Conservation (phyloP, 768 basidiomycete species). For the Clathrus columnatus region DNA sequence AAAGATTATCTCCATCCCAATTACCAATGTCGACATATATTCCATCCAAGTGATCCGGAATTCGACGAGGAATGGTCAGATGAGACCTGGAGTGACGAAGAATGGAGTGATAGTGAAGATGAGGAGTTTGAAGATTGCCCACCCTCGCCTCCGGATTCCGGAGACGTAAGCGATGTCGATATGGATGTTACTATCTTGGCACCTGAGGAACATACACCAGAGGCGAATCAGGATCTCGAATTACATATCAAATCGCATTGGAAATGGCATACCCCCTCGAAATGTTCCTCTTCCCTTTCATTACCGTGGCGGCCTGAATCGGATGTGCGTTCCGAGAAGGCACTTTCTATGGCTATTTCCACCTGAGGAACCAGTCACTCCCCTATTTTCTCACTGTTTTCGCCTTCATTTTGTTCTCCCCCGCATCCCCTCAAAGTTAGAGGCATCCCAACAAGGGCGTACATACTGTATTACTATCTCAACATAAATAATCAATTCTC, state of each 20-base stretch:
- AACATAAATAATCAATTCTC: neutral
- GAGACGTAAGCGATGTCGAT: neutral
- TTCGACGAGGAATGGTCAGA: constrained; percentile 7
- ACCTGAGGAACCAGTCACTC: neutral
- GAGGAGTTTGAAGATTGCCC: neutral
- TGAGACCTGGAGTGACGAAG: constrained; percentile 5
- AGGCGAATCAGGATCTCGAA: neutral
- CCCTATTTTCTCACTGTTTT: neutral
- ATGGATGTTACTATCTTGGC: neutral
- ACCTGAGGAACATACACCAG: neutral
- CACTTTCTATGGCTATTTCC: neutral
- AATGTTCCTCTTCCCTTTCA: neutral
- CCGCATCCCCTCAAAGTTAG: neutral
- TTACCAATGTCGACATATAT: constrained; percentile 1
- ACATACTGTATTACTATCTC: neutral
- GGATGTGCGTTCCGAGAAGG: neutral
- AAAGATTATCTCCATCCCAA: neutral
- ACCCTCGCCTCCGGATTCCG: neutral
- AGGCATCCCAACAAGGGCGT: neutral
- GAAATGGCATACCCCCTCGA: neutral
- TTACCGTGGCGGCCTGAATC: neutral
- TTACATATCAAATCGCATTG: neutral
- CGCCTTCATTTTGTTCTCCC: neutral
- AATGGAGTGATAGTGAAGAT: constrained; percentile 7
- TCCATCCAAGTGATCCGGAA: constrained; percentile 5